Evolutionary conservation across 306 rosid species (phyloP).

Genomic region (Oxytropis ochrocephala): DNA sequence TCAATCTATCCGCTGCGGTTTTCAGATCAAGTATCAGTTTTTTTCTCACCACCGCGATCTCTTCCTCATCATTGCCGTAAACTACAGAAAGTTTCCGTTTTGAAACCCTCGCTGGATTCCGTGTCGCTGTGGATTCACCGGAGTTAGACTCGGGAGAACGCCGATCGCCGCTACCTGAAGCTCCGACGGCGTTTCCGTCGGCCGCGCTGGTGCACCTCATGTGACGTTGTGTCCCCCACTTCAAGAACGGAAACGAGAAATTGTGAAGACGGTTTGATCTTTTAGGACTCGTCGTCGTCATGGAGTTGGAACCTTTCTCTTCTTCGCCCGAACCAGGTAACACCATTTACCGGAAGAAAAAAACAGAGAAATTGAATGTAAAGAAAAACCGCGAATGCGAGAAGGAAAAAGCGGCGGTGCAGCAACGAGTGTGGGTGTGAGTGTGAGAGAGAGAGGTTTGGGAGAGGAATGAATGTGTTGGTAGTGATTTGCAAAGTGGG

Average conservation of each 20-base stretch:
- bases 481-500: too few relatives aligned
- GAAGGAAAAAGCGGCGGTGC: too few relatives aligned
- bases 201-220: conserved; percentile 41
- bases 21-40: conserved; percentile 62
- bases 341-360: conserved; percentile 31
- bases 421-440: too few relatives aligned
- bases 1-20: conserved; percentile 46
- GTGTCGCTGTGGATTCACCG: conserved; percentile 19
- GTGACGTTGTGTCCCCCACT: conserved; percentile 66
- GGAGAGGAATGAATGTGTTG: too few relatives aligned
- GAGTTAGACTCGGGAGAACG: conserved; percentile 26
- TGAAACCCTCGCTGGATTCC: conserved; percentile 16
- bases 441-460: too few relatives aligned
- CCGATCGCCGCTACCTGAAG: conserved; percentile 19
- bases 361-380: too few relatives aligned
- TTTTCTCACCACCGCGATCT: conserved; percentile 67
- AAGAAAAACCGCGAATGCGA: too few relatives aligned
- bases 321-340: conserved; percentile 15
- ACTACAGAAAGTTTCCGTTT: conserved; percentile 14
- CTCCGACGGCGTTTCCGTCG: neutral
- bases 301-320: conserved; percentile 11
- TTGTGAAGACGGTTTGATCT: conserved; percentile 63
- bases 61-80: conserved; percentile 25
- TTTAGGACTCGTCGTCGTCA: conserved; percentile 49
- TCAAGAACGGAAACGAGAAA: conserved; percentile 58